phyloP scores from a whole-genome alignment of 1,284 basidiomycete genomes.

The Ceratobasidium sp. region DNA sequence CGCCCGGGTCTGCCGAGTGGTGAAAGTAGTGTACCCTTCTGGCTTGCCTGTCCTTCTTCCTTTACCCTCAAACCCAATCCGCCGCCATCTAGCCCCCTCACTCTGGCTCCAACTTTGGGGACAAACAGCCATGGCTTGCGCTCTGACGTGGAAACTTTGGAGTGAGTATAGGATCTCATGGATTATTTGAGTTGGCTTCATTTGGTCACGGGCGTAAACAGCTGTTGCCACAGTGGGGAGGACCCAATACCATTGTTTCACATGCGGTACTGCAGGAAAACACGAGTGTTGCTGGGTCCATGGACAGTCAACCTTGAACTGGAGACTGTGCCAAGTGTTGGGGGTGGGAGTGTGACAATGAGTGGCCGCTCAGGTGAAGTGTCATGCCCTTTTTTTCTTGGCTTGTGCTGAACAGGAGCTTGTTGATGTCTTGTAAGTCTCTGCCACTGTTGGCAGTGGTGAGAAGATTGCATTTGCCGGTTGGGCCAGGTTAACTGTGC shows the following conservation, averaged over 20 bases:
- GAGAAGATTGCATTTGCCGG: constrained; percentile 29
- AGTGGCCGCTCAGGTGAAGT: too few species aligned
- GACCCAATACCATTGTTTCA: not conserved
- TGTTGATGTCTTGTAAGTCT: constrained; percentile 33
- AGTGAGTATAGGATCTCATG: constrained; percentile 21
- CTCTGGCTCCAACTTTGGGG: not conserved
- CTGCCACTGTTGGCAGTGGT: not conserved
- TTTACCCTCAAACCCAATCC: not conserved
- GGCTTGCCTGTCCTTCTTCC: constrained; percentile 26
- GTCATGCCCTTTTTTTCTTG: constrained; percentile 6
- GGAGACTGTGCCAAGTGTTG: not conserved
- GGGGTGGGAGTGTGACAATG: too few species aligned
- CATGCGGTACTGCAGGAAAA: not conserved
- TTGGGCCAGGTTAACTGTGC: constrained; percentile 27
- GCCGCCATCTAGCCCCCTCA: not conserved
- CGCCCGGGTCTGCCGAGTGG: not conserved
- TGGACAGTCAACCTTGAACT: not conserved
- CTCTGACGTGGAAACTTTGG: constrained; percentile 15
- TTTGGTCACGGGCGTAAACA: constrained; percentile 9
- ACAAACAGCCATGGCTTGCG: not conserved
- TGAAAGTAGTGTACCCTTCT: not conserved
- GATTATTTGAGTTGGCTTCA: not conserved
- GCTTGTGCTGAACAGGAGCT: constrained; percentile 21
- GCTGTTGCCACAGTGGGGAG: constrained; percentile 22
- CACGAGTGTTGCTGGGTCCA: not conserved